phyloP scores from a whole-genome alignment of 805 yeast genomes.

The Lipomyces starkeyi region DNA sequence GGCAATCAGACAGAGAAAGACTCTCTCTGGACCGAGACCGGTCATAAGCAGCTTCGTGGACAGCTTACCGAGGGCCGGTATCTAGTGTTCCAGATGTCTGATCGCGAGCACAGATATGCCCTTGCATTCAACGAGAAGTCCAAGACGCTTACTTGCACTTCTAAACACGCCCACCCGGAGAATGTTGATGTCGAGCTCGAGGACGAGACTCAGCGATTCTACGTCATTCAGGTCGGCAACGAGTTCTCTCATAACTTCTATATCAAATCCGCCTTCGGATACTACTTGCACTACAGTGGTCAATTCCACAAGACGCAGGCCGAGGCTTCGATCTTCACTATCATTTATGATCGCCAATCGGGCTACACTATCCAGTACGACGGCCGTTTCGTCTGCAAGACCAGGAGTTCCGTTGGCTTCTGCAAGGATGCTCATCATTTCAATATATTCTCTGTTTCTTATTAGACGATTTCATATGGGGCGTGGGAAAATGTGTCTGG shows the following conservation, averaged over 20 bases:
- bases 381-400: background rate
- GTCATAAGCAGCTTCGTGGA: conserved; percentile 40
- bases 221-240: conserved; percentile 29
- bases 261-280: conserved; percentile 16
- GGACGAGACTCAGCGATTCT: conserved; percentile 14
- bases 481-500: background rate
- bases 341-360: background rate
- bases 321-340: conserved; percentile 7
- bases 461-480: background rate
- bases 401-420: background rate
- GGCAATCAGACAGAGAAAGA: conserved; percentile 36
- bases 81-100: conserved; percentile 26
- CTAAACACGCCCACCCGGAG: background rate
- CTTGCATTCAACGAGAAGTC: background rate
- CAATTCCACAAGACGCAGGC: conserved; percentile 1
- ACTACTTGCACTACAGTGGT: conserved; percentile 16
- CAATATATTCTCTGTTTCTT: background rate
- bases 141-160: background rate
- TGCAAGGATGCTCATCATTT: background rate
- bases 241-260: conserved; percentile 27
- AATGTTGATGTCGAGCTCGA: background rate
- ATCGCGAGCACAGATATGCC: background rate
- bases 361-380: conserved; percentile 7
- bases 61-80: conserved; percentile 41
- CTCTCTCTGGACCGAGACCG: conserved; percentile 38